Evolutionary conservation across 2,329 filamentous ascomycete genomes (phyloP).

Genomic region (Chaetothyriales sp.): DNA sequence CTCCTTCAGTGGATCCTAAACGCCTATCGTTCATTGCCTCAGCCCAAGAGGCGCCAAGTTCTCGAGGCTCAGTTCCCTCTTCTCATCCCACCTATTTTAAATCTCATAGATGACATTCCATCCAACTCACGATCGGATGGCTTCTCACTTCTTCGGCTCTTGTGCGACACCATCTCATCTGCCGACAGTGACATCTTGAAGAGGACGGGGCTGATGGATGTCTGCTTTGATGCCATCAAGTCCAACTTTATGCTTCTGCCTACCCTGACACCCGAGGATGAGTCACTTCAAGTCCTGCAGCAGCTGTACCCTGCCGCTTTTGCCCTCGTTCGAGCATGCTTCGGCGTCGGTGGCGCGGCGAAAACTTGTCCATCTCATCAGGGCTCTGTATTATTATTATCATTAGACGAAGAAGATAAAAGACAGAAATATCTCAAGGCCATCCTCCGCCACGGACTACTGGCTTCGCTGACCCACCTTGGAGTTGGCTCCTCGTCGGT

Average conservation of each 20-base stretch:
- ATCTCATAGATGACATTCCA: constrained; percentile 29
- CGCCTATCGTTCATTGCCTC: constrained; percentile 4
- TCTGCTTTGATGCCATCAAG: constrained; percentile 30
- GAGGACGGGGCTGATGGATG: constrained; percentile 29
- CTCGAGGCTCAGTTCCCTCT: constrained; percentile 31
- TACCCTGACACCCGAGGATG: constrained; percentile 55
- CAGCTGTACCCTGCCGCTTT: constrained; percentile 54
- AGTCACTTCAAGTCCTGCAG: constrained; percentile 49
- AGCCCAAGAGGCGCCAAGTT: constrained; percentile 6
- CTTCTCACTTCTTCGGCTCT: constrained; percentile 22
- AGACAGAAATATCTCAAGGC: constrained; percentile 31
- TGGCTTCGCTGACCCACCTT: constrained; percentile 29
- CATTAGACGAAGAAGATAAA: constrained; percentile 8
- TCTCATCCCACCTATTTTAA: constrained; percentile 29
- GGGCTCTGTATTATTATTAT: not conserved
- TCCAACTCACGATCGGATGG: constrained; percentile 25
- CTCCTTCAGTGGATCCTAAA: constrained; percentile 6
- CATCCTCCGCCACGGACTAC: constrained; percentile 28
- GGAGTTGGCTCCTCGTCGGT: constrained; percentile 27
- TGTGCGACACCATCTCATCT: constrained; percentile 22
- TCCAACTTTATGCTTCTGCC: constrained; percentile 66
- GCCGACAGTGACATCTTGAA: constrained; percentile 23
- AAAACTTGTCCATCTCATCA: constrained; percentile 1
- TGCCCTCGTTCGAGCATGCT: constrained; percentile 35
- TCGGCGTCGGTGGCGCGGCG: constrained; percentile 15